A percentile compares a stretch with the other conserved stretches of the same genome.
These are phyloP conservation scores for Grifola frondosa DNA, from an alignment of 1,284 basidiomycete genomes.

Conservation along the genomic window DNA sequence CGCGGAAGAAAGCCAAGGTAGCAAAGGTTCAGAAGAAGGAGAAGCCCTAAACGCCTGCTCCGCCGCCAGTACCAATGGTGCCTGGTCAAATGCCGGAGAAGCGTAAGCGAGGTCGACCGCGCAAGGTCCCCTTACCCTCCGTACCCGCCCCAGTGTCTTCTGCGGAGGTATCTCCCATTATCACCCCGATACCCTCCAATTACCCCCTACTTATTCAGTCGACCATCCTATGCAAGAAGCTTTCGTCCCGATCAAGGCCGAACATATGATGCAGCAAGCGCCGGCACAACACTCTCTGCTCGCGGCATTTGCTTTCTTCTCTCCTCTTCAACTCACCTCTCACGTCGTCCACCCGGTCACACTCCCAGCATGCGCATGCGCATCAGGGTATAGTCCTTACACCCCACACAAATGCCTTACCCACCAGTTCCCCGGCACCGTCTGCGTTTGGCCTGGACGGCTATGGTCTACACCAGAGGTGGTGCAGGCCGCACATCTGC, in stretches of 20 bases:
- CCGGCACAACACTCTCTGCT: slow-evolving; percentile 64
- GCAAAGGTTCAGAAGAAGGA: slow-evolving; percentile 38
- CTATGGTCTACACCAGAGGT: slow-evolving; percentile 51
- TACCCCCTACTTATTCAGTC: slow-evolving; percentile 16
- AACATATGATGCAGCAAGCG: slow-evolving; percentile 15
- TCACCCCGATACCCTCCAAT: slow-evolving; percentile 9
- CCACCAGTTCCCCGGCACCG: slow-evolving; percentile 13
- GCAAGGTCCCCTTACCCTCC: slow-evolving; percentile 46
- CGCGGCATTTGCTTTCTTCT: slow-evolving; percentile 74
- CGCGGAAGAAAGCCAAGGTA: slow-evolving; percentile 57
- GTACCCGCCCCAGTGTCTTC: slow-evolving; percentile 12
- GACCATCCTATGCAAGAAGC: slow-evolving; percentile 18
- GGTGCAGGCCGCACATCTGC: slow-evolving; percentile 58
- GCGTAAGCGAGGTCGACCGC: slow-evolving; percentile 76
- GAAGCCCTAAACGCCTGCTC: slow-evolving; percentile 33
- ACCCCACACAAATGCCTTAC: slow-evolving; percentile 19
- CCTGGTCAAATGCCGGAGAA: slow-evolving; percentile 57
- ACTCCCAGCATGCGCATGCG: slow-evolving; percentile 26
- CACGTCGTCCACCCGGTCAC: slow-evolving; percentile 37
- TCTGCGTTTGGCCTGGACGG: slow-evolving; percentile 5
- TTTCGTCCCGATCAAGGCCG: slow-evolving; percentile 16
- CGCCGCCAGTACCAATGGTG: slow-evolving; percentile 26
- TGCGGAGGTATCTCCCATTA: slow-evolving; percentile 8
- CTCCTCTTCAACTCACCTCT: slow-evolving; percentile 74
- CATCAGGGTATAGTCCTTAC: slow-evolving; percentile 35